Percentiles rank a stretch among this genome's conserved stretches.
phyloP scores from a whole-genome alignment of 2,329 filamentous ascomycete species.

The Phialophora macrospora region DNA sequence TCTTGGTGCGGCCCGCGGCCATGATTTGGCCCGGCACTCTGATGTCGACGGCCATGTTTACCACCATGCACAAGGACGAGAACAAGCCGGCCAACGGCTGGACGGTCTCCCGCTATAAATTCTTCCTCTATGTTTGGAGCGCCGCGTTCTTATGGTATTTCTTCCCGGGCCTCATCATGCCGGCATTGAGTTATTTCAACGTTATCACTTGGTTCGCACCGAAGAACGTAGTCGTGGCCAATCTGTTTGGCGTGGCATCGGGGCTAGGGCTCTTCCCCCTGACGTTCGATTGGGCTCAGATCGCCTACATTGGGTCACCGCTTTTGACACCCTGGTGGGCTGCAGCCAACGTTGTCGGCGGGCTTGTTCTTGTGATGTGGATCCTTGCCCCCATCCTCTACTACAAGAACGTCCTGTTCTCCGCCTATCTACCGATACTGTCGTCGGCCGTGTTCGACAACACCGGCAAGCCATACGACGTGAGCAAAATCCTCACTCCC shows the following conservation, averaged over 20 bases:
- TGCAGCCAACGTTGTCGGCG: constrained; percentile 80
- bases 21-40: constrained; percentile 93
- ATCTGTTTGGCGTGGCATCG: constrained; percentile 83
- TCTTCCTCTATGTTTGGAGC: constrained; percentile 76
- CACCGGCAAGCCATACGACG: constrained; percentile 77
- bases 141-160: constrained; percentile 82
- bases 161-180: constrained; percentile 79
- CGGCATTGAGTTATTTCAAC: constrained; percentile 85
- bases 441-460: constrained; percentile 87
- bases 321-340: constrained; percentile 86
- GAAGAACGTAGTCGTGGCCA: constrained; percentile 82
- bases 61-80: constrained; percentile 80
- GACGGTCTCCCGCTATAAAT: constrained; percentile 80
- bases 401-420: constrained; percentile 78
- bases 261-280: constrained; percentile 82
- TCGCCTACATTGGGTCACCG: constrained; percentile 84
- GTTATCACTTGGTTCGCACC: constrained; percentile 88
- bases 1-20: constrained; percentile 80
- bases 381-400: constrained; percentile 78
- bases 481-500: constrained; percentile 75
- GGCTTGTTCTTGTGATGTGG: constrained; percentile 83
- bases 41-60: constrained; percentile 88
- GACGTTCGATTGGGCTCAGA: constrained; percentile 90
- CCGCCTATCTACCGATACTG: constrained; percentile 83
- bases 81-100: constrained; percentile 82